phyloP scores from a whole-genome alignment of 2,329 filamentous ascomycete genomes.

The Periglandula ipomoeae region DNA sequence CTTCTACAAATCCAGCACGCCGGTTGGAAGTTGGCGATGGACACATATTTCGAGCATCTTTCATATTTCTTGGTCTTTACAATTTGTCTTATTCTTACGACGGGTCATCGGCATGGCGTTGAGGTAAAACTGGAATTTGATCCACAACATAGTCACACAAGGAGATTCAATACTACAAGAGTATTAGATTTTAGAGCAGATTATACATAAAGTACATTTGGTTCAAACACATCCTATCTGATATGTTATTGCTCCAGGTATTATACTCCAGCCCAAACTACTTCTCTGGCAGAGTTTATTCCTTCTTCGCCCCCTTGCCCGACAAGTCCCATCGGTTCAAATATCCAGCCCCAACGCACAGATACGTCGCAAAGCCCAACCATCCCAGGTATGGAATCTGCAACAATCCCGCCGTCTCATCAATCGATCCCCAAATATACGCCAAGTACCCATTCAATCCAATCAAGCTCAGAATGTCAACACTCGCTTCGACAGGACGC shows the following conservation, averaged over 20 bases:
- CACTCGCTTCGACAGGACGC: conserved; percentile 63
- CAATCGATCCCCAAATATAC: conserved; percentile 67
- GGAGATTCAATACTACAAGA: neutral
- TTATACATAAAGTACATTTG: neutral
- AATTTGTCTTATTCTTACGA: conserved; percentile 11
- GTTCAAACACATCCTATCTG: neutral
- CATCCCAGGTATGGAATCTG: conserved; percentile 78
- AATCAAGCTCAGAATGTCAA: conserved; percentile 64
- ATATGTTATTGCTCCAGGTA: no score
- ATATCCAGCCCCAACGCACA: conserved; percentile 60
- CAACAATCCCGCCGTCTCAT: conserved; percentile 61
- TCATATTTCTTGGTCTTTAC: neutral
- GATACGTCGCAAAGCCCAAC: conserved; percentile 80
- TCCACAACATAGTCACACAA: neutral
- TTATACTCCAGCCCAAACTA: no score
- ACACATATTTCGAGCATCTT: no score
- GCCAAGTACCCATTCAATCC: conserved; percentile 66
- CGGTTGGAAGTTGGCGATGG: no score
- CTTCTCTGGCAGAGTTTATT: neutral
- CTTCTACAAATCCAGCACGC: no score
- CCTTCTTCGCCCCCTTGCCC: conserved; percentile 18
- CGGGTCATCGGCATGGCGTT: conserved; percentile 8
- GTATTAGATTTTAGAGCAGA: neutral
- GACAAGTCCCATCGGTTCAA: conserved; percentile 59
- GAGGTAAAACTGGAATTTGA: conserved; percentile 1